A percentile compares a stretch with the other conserved stretches of the same genome.
Conservation (phyloP, 768 basidiomycete genomes). For the Gelatoporia subvermispora region DNA sequence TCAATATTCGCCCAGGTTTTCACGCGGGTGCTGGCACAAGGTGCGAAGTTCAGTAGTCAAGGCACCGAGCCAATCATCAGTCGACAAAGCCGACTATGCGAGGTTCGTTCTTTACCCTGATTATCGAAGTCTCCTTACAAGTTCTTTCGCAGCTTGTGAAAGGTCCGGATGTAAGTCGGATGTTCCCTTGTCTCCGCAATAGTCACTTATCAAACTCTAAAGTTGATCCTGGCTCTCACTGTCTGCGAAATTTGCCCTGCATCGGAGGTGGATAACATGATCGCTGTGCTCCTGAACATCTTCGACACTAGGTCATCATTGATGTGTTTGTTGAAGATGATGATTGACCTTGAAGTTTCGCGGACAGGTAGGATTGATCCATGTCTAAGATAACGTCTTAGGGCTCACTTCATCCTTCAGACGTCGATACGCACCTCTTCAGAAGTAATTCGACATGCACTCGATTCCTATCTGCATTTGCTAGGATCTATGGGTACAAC, state of each 20-base stretch:
- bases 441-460: slow-evolving; percentile 84
- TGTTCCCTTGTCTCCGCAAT: neutral
- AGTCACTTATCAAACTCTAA: neutral
- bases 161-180: slow-evolving; percentile 57
- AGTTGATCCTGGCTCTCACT: slow-evolving; percentile 79
- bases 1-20: slow-evolving; percentile 84
- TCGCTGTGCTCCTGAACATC: slow-evolving; percentile 78
- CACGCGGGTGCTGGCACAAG: slow-evolving; percentile 72
- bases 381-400: too few relatives aligned
- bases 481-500: slow-evolving; percentile 85
- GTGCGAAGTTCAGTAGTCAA: slow-evolving; percentile 68
- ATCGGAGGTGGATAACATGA: slow-evolving; percentile 76
- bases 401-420: slow-evolving; percentile 33
- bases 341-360: slow-evolving; percentile 83
- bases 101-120: slow-evolving; percentile 20
- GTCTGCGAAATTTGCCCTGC: slow-evolving; percentile 85
- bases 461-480: slow-evolving; percentile 82
- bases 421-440: slow-evolving; percentile 77
- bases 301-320: slow-evolving; percentile 76
- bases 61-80: slow-evolving; percentile 31
- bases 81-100: slow-evolving; percentile 28
- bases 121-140: neutral
- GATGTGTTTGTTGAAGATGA: slow-evolving; percentile 68
- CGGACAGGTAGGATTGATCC: slow-evolving; percentile 51
- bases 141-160: slow-evolving; percentile 54